A percentile compares a stretch with the other conserved stretches of the same genome.
These are phyloP conservation scores for Mortierella sp. DNA, from an alignment of 371 early-diverging fungal species.

Conservation along the genomic window DNA sequence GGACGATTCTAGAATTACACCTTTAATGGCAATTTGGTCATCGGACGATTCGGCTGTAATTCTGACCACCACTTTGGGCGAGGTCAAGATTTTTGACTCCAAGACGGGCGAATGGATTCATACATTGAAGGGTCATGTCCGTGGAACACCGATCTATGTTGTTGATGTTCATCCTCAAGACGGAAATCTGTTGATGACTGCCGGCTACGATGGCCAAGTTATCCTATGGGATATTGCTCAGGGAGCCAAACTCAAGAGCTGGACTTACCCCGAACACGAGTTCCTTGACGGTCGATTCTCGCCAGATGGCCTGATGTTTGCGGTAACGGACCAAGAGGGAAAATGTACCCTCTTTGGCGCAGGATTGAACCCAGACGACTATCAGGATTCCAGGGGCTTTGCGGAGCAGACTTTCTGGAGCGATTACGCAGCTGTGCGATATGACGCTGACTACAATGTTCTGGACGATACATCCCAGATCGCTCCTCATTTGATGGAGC, in stretches of 20 bases:
- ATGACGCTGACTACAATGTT: slow-evolving; percentile 73
- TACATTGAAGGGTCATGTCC: slow-evolving; percentile 67
- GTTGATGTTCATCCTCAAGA: slow-evolving; percentile 82
- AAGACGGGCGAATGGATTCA: slow-evolving; percentile 63
- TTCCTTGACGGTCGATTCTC: slow-evolving; percentile 68
- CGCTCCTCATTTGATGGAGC: slow-evolving; percentile 73
- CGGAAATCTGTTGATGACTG: slow-evolving; percentile 75
- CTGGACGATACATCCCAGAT: slow-evolving; percentile 69
- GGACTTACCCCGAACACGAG: slow-evolving; percentile 55
- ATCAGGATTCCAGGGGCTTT: slow-evolving; percentile 69
- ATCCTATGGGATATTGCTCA: slow-evolving; percentile 81
- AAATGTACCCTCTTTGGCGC: slow-evolving; percentile 76
- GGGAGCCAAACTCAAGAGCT: slow-evolving; percentile 56
- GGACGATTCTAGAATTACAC: slow-evolving; percentile 38
- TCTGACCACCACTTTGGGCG: slow-evolving; percentile 68
- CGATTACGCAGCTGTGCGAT: slow-evolving; percentile 74
- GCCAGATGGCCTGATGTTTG: slow-evolving; percentile 68
- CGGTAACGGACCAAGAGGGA: slow-evolving; percentile 75
- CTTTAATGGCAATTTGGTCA: slow-evolving; percentile 62
- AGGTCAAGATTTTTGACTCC: slow-evolving; percentile 73
- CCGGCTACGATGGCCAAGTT: slow-evolving; percentile 87
- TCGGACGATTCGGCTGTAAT: slow-evolving; percentile 69
- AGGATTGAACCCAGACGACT: slow-evolving; percentile 65
- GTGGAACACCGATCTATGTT: slow-evolving; percentile 72
- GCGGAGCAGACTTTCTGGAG: slow-evolving; percentile 78